Percentiles rank a stretch among this genome's conserved stretches.
These are phyloP conservation scores for Fusarium goolgardi DNA, from an alignment of 2,329 filamentous ascomycete species.

Conservation along the genomic window DNA sequence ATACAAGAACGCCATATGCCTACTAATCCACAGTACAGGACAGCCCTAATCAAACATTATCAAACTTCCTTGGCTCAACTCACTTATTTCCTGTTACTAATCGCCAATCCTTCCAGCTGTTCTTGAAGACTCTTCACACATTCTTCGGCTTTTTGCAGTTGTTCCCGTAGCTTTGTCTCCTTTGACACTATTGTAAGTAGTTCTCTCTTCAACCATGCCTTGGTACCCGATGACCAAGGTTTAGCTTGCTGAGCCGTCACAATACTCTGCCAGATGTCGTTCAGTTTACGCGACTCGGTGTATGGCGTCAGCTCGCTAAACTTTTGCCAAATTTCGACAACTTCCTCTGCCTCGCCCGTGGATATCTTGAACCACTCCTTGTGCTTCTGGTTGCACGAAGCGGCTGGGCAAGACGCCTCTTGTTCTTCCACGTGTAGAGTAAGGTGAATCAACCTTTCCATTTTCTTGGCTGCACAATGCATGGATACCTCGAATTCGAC, in stretches of 20 bases:
- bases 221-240: neutral
- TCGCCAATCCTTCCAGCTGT: neutral
- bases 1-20: neutral
- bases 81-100: neutral
- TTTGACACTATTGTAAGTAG: neutral
- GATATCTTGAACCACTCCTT: conserved; percentile 25
- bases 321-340: conserved; percentile 2
- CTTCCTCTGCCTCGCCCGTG: neutral
- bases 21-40: neutral
- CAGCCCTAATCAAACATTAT: neutral
- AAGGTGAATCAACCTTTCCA: conserved; percentile 6
- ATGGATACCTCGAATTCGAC: neutral
- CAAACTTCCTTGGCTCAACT: neutral
- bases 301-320: conserved; percentile 12
- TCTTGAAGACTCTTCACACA: neutral
- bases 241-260: neutral
- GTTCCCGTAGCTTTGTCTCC: neutral
- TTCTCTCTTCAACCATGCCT: conserved; percentile 8
- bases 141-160: neutral
- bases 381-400: neutral
- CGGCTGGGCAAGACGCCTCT: neutral
- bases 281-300: neutral
- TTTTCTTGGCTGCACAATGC: neutral
- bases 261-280: neutral
- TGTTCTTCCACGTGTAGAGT: neutral